Evolutionary conservation across 352 stramenopile genomes (phyloP), one percentile per base, ranked within the genome.

Genomic region (Pythium inflatum): DNA sequence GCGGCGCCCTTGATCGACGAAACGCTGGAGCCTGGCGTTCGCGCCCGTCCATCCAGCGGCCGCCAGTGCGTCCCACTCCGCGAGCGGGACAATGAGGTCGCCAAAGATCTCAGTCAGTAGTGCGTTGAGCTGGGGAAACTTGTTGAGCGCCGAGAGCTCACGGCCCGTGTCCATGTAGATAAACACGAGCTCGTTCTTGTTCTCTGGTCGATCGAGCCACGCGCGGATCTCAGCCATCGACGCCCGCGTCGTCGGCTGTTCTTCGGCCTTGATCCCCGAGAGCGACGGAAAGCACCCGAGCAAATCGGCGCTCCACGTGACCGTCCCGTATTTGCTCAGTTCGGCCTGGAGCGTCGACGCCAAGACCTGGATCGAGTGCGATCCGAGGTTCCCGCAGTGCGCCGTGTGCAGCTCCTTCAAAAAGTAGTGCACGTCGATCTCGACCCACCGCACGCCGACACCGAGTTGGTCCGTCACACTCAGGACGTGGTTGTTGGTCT

Each of bases 341-440:
- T 82, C 64, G 27, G 54, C 59, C 51, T 79, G 70, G 14, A 88
- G 70, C 4, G 76, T 74, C 22, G 74, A 53, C 33, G 86, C 83
- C 50, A 85, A 72, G 1, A 68, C 66, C 49, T 76, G 36, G 28
- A 86, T 68, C 8, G 74, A 79, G 43, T 66, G 56, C 3, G 66
- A 88, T 20, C 69, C 73, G 5, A 88, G 73, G 53, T 78, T 79
- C 24, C 81, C 81, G 28, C 83, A 91, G 48, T 91, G 83, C 4
- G 75, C 82, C n/a, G 78, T 83, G 56, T 76, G 79, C 25, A 91
- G 74, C 27, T 89, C 74, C 12, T 79, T 70, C 28, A 87, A 54
- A 65, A 90, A 90, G 65, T 76, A 90, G 70, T 91, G 83, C 25
- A 81, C 83, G 62, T 91, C 81, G 25, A 91, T 74, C 67, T 91